A percentile compares a stretch with the other conserved stretches of the same genome.
phyloP scores from a whole-genome alignment of 2,329 filamentous ascomycete genomes.

The Apiospora arundinis region DNA sequence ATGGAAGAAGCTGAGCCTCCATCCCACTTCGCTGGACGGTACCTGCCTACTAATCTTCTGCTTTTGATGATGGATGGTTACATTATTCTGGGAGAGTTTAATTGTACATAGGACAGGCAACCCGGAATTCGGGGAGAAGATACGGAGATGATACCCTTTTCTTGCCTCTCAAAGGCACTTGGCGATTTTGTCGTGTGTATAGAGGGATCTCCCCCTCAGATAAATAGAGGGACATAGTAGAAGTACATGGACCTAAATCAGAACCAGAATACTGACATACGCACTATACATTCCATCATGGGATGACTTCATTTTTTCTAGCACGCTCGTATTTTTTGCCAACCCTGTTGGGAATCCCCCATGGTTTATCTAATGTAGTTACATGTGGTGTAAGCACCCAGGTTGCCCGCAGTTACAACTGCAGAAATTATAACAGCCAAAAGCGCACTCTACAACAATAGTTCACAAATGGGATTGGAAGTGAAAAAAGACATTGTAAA shows the following conservation, averaged over 20 bases:
- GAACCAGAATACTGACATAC: background rate
- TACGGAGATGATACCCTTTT: slow-evolving; percentile 1
- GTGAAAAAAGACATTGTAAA: background rate
- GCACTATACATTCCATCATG: background rate
- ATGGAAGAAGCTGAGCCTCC: background rate
- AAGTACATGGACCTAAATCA: background rate
- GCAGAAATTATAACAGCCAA: too few relatives aligned
- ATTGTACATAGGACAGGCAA: background rate
- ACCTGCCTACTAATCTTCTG: background rate
- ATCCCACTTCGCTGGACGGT: background rate
- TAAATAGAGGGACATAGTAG: background rate
- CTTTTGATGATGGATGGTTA: background rate
- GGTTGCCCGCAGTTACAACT: too few relatives aligned
- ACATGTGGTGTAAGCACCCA: background rate
- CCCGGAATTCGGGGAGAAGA: background rate
- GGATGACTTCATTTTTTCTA: background rate
- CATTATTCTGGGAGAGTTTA: background rate
- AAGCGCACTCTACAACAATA: too few relatives aligned
- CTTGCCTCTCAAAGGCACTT: background rate
- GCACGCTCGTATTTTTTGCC: background rate
- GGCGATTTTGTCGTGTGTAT: background rate
- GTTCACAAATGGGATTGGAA: background rate
- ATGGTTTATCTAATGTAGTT: background rate
- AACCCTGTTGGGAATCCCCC: too few relatives aligned
- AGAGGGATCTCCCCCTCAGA: background rate